Evolutionary conservation across 1,139 yeast species (phyloP), one percentile per base, ranked within the genome.

Genomic region (Pichia sp.): DNA sequence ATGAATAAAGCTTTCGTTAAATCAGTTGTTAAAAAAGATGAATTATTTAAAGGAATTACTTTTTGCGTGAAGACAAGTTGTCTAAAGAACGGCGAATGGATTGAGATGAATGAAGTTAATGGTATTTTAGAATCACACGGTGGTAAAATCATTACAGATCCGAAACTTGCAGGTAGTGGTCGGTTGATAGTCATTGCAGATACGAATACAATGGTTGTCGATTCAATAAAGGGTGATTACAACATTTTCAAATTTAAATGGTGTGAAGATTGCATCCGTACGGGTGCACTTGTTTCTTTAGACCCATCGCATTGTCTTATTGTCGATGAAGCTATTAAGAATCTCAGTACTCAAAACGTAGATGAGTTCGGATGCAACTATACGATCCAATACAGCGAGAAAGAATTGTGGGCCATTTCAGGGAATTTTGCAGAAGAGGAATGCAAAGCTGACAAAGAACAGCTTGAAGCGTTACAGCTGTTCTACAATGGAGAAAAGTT

Each of bases 231-330:
- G 4, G 63, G 70, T 5, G 61, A 83, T 0, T 75, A 72, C 54
- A 88, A 84, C 57, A 70, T 91, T 1, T 60, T 89, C 8, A 73
- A 67, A 46, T 91, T 95, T 1, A 65, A 66, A 18, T 93, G 96
- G 96, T 63, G 89, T 8, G 68, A 79, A 40, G 90, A 86, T 54
- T 81, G 95, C 57, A 67, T 87, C 3, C 58, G 66, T 14, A 64
- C 70, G 19, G 58, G 66, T 0, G 53, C 59, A 2, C 46, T 82
- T 2, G 64, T 88, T 1, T 76, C 75, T 1, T 56, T 85, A 11
- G 96, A 88, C 56, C 85, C 88, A 0, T 59, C 65, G 10, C 81
- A 86, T 58, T 67, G 84, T 34, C 72, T 76, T 40, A 51, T 52
- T 34, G 76, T 68, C 2, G 66, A 70, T 4, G 53, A 60, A 15